Percentiles rank a stretch among this genome's conserved stretches.
Conservation (phyloP, 1,284 basidiomycete species). For the Apiotrichum gracile region DNA sequence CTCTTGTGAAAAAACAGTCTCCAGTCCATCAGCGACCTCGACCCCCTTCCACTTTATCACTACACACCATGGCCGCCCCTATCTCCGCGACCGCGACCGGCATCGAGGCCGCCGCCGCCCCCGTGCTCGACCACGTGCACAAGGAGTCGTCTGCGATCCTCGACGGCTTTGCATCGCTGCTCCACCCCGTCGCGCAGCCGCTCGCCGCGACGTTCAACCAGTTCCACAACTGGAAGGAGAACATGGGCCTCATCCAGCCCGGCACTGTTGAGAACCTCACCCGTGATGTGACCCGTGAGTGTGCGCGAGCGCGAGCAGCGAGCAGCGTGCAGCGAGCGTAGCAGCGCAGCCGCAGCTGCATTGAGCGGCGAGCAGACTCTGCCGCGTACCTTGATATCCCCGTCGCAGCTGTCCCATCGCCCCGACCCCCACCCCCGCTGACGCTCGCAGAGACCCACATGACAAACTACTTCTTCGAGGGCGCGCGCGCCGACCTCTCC, state of each 20-base stretch:
- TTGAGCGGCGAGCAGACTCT: not conserved
- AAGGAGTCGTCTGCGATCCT: conserved; percentile 34
- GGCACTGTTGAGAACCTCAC: conserved; percentile 84
- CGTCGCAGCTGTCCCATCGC: not conserved
- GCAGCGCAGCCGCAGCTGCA: not conserved
- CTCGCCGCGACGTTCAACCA: conserved; percentile 62
- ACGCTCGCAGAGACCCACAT: conserved; percentile 69
- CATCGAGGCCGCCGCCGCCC: not conserved
- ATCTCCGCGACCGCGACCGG: not conserved
- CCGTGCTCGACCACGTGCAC: conserved; percentile 14
- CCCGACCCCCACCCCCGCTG: not conserved
- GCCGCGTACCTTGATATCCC: not conserved
- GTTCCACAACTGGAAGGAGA: conserved; percentile 71
- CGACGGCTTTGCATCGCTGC: conserved; percentile 34
- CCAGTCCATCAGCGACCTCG: not conserved
- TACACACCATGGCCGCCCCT: conserved; percentile 14
- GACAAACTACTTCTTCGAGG: conserved; percentile 95
- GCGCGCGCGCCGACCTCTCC: conserved; percentile 88
- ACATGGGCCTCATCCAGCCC: conserved; percentile 75
- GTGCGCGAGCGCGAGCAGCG: not conserved
- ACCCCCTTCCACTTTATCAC: not conserved
- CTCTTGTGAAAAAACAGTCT: no score
- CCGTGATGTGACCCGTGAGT: conserved; percentile 79
- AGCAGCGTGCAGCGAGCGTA: not conserved
- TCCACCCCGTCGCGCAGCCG: conserved; percentile 49